Base-by-base conservation (phyloP, 2,329 filamentous ascomycete genomes). In the Dactylonectria estremocensis region DNA sequence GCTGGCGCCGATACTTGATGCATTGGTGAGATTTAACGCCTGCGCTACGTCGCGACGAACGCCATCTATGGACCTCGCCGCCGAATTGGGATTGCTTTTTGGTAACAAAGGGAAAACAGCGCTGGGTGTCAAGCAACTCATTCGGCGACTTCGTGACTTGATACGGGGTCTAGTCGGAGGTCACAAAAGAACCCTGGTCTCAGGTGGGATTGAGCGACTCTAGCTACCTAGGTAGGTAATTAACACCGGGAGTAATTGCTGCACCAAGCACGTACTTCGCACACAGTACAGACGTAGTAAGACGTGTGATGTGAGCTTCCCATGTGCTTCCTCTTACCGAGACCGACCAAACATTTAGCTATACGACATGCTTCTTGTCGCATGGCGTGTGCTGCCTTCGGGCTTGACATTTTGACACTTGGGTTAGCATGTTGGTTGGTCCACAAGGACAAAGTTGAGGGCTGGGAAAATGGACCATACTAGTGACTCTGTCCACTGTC, bases 121-220 rank as follows among this genome's bases (percentile, higher is more conserved):
- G 45, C 45, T 22, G 10, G 18, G 18, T 9, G 45, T 46, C 18
- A 46, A 46, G 45, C 9, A 11, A 10, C 14, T 46, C 45, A 13
- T 46, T 11, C 20, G 28, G 31, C n/a, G 18, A 16, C 10, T 10
- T 35, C 35, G n/a, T 18, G 31, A 52, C 50, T 22, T 33, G n/a
- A 28, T 18, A 52, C 14, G 24, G 18, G 24, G 28, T 31, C 24
- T 53, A 10, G 28, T 52, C 43, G 40, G 62, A 37, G 62, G 55
- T 53, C 35, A 64, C 54, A 18, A 56, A 49, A 13, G 22, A 43
- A 7, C 55, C 45, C 57, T 20, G 55, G 55, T 18, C 31, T 50
- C 40, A 60, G 62, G 55, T 49, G 55, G 55, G 31, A 64, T 54
- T 46, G 16, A 31, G 52, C 59, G 46, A 28, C 24, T 28, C 24